Conservation (phyloP, 371 early-diverging fungal species). For the Mucor plumbeus region DNA sequence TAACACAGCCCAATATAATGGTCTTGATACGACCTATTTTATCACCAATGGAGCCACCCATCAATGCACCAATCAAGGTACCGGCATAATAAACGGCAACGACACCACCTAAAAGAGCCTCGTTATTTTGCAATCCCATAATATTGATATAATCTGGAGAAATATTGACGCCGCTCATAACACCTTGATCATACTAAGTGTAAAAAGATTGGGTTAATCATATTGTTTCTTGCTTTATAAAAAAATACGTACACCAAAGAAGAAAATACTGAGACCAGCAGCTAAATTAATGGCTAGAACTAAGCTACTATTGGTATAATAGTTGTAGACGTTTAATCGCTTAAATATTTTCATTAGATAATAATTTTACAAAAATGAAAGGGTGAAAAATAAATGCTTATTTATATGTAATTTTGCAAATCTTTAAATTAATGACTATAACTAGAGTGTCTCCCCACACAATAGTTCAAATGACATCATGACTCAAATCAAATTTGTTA, state of each 20-base stretch:
- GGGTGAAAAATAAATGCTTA: not conserved
- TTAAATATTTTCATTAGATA: not conserved
- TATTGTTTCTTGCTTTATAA: not conserved
- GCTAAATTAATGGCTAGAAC: constrained; percentile 44
- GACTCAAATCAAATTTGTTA: not conserved
- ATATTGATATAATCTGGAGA: constrained; percentile 45
- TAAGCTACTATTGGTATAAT: constrained; percentile 26
- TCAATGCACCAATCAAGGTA: constrained; percentile 47
- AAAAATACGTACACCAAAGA: constrained; percentile 47
- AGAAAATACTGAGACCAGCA: constrained; percentile 52
- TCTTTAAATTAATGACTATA: not conserved
- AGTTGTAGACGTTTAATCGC: constrained; percentile 14
- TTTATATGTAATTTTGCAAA: not conserved
- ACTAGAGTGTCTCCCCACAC: constrained; percentile 7
- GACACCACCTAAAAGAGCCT: constrained; percentile 46
- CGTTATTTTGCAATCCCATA: constrained; percentile 44
- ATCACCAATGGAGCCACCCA: constrained; percentile 51
- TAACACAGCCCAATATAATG: constrained; percentile 38
- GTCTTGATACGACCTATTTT: constrained; percentile 48
- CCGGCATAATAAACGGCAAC: constrained; percentile 50
- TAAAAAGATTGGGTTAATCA: not conserved
- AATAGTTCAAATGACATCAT: constrained; percentile 3
- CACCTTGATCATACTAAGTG: constrained; percentile 53
- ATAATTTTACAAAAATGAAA: not conserved
- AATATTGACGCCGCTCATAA: constrained; percentile 52